phyloP scores from a whole-genome alignment of 2,329 filamentous ascomycete genomes.

The Penicillium sp. region DNA sequence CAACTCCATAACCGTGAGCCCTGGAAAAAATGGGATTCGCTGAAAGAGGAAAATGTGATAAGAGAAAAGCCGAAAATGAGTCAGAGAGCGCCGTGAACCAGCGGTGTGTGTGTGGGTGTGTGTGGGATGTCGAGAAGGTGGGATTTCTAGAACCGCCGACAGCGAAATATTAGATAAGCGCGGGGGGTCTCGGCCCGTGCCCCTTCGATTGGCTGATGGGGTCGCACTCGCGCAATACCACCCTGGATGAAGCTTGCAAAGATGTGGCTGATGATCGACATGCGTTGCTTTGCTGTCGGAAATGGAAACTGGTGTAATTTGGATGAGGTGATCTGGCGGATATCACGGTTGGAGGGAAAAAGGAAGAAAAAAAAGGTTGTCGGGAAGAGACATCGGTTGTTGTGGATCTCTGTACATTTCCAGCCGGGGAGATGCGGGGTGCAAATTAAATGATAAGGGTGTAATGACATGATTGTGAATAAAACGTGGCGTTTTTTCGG shows the following conservation, averaged over 20 bases:
- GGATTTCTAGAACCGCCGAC: conserved; percentile 26
- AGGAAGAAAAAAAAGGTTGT: not conserved
- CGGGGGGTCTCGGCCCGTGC: conserved; percentile 16
- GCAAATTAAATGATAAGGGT: conserved; percentile 12
- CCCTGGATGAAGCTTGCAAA: not conserved
- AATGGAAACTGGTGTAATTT: not conserved
- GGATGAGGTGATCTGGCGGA: conserved; percentile 6
- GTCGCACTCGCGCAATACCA: not conserved
- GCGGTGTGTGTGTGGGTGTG: conserved; percentile 16
- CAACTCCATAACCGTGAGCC: conserved; percentile 4
- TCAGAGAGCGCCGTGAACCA: conserved; percentile 11
- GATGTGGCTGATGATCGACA: not conserved
- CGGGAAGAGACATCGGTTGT: not conserved
- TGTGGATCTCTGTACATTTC: not conserved
- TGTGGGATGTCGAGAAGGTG: not conserved
- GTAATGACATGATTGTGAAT: conserved; percentile 7
- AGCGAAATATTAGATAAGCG: conserved; percentile 29
- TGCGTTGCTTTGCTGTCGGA: not conserved
- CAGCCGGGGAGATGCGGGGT: conserved; percentile 2
- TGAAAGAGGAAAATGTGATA: conserved; percentile 1
- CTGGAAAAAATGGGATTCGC: not conserved
- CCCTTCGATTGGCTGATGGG: not conserved
- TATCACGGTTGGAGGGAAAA: conserved; percentile 1
- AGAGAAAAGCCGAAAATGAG: conserved; percentile 4
- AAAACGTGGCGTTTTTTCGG: conserved; percentile 6